These are phyloP conservation scores for Phytophthora tentaculata DNA, from an alignment of 352 stramenopile genomes.

Conservation along the genomic window DNA sequence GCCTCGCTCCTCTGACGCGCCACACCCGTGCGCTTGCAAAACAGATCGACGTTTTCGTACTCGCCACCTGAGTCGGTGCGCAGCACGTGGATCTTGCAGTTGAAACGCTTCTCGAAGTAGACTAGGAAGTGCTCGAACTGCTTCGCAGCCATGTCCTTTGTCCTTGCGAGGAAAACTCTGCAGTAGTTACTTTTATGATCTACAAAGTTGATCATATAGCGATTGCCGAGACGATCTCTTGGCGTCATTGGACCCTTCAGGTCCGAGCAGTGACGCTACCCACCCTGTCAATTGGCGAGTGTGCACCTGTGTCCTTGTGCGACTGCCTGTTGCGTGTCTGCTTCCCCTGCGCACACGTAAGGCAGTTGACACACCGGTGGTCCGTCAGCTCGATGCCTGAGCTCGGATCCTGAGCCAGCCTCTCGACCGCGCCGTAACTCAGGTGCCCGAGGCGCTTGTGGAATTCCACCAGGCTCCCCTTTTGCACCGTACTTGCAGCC, in stretches of 20 bases:
- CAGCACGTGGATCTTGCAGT: conserved; percentile 12
- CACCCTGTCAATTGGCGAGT: conserved; percentile 5
- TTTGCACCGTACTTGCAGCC: not conserved
- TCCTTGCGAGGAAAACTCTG: not conserved
- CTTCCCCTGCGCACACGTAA: not conserved
- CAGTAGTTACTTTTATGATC: conserved; percentile 14
- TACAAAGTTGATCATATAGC: conserved; percentile 28
- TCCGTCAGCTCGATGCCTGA: not conserved
- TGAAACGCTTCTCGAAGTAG: conserved; percentile 6
- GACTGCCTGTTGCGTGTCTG: conserved; percentile 4
- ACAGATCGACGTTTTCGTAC: conserved; percentile 21
- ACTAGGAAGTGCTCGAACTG: not conserved
- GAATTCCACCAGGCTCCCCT: not conserved
- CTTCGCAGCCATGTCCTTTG: not conserved
- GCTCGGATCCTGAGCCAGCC: not conserved
- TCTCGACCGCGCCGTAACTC: not conserved
- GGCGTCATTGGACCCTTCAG: conserved; percentile 1
- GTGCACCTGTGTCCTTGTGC: not conserved
- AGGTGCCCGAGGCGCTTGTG: not conserved
- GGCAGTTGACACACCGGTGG: not conserved
- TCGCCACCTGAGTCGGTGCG: conserved; percentile 24
- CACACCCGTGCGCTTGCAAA: not conserved
- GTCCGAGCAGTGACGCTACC: conserved; percentile 1
- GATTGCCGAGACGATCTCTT: not conserved
- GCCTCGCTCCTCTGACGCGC: not conserved